Conservation (phyloP, 768 basidiomycete species). For the Agrocybe pediades region DNA sequence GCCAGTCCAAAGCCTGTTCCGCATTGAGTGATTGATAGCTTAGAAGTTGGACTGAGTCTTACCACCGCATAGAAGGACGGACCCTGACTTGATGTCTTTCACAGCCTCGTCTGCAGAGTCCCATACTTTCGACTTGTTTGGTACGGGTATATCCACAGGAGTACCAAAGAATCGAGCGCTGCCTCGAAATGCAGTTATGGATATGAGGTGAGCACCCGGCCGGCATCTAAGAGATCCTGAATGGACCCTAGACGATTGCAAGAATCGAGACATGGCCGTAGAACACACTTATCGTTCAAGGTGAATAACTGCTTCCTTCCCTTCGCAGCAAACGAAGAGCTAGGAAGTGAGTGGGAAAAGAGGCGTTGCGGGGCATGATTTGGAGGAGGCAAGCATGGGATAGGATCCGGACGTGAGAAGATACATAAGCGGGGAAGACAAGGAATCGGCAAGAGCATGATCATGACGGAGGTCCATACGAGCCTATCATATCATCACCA, state of each 20-base stretch:
- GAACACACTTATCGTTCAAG: too few relatives aligned
- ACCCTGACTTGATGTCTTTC: slow-evolving; percentile 78
- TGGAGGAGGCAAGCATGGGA: background rate
- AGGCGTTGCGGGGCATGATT: background rate
- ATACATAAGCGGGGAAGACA: slow-evolving; percentile 7
- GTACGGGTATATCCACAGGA: slow-evolving; percentile 29
- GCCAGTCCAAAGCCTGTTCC: slow-evolving; percentile 84
- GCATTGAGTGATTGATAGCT: background rate
- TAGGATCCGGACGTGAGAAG: slow-evolving; percentile 5
- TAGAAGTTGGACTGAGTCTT: slow-evolving; percentile 20
- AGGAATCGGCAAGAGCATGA: background rate
- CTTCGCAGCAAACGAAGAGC: background rate
- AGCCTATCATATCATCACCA: too few relatives aligned
- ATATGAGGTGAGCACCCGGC: background rate
- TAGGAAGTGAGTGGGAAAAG: background rate
- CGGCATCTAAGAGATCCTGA: background rate
- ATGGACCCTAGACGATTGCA: background rate
- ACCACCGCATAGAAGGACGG: slow-evolving; percentile 83
- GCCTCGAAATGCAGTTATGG: background rate
- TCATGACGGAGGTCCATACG: too few relatives aligned
- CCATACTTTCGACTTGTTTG: slow-evolving; percentile 71
- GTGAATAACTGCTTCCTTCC: background rate
- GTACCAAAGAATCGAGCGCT: slow-evolving; percentile 31
- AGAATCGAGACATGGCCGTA: too few relatives aligned
- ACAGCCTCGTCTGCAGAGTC: slow-evolving; percentile 81